These are phyloP conservation scores for Ustilago loliicola DNA, from an alignment of 1,284 basidiomycete genomes.

Conservation along the genomic window DNA sequence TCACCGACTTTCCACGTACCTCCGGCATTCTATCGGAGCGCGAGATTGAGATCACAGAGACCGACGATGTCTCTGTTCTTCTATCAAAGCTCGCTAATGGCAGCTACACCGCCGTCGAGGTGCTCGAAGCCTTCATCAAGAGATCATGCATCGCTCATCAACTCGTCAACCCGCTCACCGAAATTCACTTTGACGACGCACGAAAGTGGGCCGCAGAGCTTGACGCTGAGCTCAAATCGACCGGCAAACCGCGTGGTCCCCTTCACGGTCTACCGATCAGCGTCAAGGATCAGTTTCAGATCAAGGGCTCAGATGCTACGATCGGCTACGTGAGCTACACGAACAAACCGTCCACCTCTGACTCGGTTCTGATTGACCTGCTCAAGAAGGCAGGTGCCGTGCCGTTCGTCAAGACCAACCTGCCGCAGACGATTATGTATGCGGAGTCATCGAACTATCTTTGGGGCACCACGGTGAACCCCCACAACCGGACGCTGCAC, in stretches of 20 bases:
- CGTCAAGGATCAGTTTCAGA: slow-evolving; percentile 77
- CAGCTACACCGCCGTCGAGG: slow-evolving; percentile 77
- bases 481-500: slow-evolving; percentile 74
- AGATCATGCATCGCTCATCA: slow-evolving; percentile 85
- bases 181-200: slow-evolving; percentile 78
- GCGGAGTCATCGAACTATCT: slow-evolving; percentile 73
- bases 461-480: slow-evolving; percentile 80
- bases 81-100: slow-evolving; percentile 74
- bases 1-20: slow-evolving; percentile 42
- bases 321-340: slow-evolving; percentile 77
- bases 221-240: slow-evolving; percentile 75
- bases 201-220: slow-evolving; percentile 74
- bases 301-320: slow-evolving; percentile 76
- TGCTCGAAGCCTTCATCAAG: slow-evolving; percentile 82
- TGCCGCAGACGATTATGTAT: slow-evolving; percentile 58
- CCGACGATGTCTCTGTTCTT: slow-evolving; percentile 73
- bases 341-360: slow-evolving; percentile 34
- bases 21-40: slow-evolving; percentile 38
- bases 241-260: slow-evolving; percentile 75
- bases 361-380: slow-evolving; percentile 60
- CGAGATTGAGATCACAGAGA: slow-evolving; percentile 55
- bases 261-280: slow-evolving; percentile 78
- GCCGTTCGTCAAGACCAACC: slow-evolving; percentile 79
- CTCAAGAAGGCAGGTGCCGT: slow-evolving; percentile 77
- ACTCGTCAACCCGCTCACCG: slow-evolving; percentile 76